Evolutionary conservation across 2,329 filamentous ascomycete species (phyloP), one percentile per base, ranked within the genome.

Genomic region (Colletotrichum zoysiae): DNA sequence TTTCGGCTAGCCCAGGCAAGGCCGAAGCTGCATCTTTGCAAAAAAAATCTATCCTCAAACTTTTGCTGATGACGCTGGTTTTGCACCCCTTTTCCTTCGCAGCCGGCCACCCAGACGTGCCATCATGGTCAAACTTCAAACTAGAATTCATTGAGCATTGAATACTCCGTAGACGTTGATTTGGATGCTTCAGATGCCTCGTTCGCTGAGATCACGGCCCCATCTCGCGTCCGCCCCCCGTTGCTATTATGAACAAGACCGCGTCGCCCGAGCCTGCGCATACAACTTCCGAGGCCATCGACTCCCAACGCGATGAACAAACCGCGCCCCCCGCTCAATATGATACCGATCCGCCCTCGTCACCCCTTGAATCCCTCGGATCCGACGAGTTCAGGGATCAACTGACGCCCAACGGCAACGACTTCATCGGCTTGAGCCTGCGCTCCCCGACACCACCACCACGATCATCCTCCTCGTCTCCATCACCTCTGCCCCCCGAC

Each of bases 211-310:
- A 83, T 85, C 82, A 83, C 86, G 85, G 84, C 83, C 83, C 83
- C 80, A 58, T 60, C 55, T 60, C 60, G 70, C 70, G 38, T 65
- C 79, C 80, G 78, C 78, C 81, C 81, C 79, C 78, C 78, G 78
- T 79, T 82, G 79, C 81, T 81, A 88, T 83, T 85, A 90, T 90
- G 88, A 87, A 85, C 82, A 84, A 85, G 84, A 88, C 82, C 87
- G 88, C 87, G 87, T 89, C 86, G 82, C 82, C 84, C 82, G 81
- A 82, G 83, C 82, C 61, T 65, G 71, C 71, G 78, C 80, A 81
- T 77, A 78, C 80, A 80, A 78, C 80, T 76, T 73, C 74, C 74
- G 74, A 77, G 73, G 73, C 74, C 73, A 66, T 71, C 73, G 65
- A 75, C 72, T 56, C 73, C 70, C 70, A 76, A 74, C 75, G 71